Percentiles rank a stretch among this genome's conserved stretches.
phyloP scores from a whole-genome alignment of 1,284 basidiomycete genomes.

The Tilletia indica region DNA sequence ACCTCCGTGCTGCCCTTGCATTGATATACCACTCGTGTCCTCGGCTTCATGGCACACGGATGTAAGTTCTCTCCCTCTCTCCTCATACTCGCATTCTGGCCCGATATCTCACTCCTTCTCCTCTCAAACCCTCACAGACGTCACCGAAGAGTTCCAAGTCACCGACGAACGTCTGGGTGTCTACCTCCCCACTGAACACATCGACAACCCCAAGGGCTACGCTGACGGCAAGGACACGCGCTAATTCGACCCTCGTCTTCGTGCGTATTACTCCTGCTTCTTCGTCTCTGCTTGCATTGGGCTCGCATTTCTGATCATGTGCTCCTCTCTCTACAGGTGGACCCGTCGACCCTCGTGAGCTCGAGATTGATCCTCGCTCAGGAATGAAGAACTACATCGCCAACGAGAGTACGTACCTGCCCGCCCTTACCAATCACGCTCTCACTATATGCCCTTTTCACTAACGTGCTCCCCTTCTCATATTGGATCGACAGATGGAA shows the following conservation, averaged over 20 bases:
- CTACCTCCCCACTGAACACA: constrained; percentile 85
- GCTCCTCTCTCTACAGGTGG: constrained; percentile 52
- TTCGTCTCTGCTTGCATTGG: no score
- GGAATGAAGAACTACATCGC: constrained; percentile 98
- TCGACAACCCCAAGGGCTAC: constrained; percentile 59
- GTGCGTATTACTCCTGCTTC: constrained; percentile 46
- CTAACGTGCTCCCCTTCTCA: background rate
- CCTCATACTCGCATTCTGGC: no score
- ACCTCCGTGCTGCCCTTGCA: no score
- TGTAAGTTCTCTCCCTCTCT: background rate
- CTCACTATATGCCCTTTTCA: background rate
- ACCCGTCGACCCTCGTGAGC: constrained; percentile 73
- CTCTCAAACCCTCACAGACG: constrained; percentile 56
- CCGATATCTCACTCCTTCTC: background rate
- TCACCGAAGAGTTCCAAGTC: constrained; percentile 75
- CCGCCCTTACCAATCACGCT: background rate
- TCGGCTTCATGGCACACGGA: constrained; percentile 43
- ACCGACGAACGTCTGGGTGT: constrained; percentile 80
- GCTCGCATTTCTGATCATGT: background rate
- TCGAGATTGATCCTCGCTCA: constrained; percentile 78
- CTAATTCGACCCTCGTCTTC: constrained; percentile 71
- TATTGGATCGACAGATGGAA: constrained; percentile 51
- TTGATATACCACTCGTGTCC: no score
- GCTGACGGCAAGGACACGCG: constrained; percentile 77
- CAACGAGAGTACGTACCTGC: constrained; percentile 60